These are phyloP conservation scores for Cordyceps cateniannulata DNA, from an alignment of 2,329 filamentous ascomycete genomes.

Conservation along the genomic window DNA sequence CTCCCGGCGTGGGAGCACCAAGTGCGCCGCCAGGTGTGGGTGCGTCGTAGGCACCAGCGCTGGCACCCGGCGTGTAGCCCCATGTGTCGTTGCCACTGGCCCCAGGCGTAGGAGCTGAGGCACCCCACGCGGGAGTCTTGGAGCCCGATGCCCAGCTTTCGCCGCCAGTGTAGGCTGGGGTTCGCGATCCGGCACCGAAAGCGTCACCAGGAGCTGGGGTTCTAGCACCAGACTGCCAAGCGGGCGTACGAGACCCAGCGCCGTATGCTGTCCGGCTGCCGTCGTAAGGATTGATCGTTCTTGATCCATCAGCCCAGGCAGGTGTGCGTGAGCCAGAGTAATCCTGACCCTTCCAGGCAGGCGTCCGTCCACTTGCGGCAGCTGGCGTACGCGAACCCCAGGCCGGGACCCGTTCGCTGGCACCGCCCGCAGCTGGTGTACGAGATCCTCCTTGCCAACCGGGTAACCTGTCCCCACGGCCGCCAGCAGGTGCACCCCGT, in stretches of 20 bases:
- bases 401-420: slow-evolving; percentile 65
- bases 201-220: slow-evolving; percentile 57
- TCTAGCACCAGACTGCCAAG: slow-evolving; percentile 72
- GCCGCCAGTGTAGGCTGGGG: slow-evolving; percentile 52
- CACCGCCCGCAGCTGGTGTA: slow-evolving; percentile 57
- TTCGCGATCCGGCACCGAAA: slow-evolving; percentile 63
- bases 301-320: slow-evolving; percentile 62
- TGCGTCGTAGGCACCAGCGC: slow-evolving; percentile 55
- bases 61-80: slow-evolving; percentile 50
- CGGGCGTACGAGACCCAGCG: slow-evolving; percentile 62
- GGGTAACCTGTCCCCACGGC: slow-evolving; percentile 39
- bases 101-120: slow-evolving; percentile 51
- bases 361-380: slow-evolving; percentile 50
- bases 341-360: slow-evolving; percentile 53
- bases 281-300: slow-evolving; percentile 64
- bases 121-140: slow-evolving; percentile 70
- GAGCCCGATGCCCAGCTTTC: slow-evolving; percentile 63
- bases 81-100: slow-evolving; percentile 53
- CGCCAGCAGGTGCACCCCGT: slow-evolving; percentile 39
- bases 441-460: slow-evolving; percentile 61
- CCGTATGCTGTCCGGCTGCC: slow-evolving; percentile 75
- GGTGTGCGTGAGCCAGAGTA: slow-evolving; percentile 58
- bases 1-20: slow-evolving; percentile 55
- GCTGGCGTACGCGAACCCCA: slow-evolving; percentile 63
- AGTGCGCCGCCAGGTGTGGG: slow-evolving; percentile 57